These are phyloP conservation scores for Pythium aphanidermatum DNA, from an alignment of 352 stramenopile species.

Conservation along the genomic window DNA sequence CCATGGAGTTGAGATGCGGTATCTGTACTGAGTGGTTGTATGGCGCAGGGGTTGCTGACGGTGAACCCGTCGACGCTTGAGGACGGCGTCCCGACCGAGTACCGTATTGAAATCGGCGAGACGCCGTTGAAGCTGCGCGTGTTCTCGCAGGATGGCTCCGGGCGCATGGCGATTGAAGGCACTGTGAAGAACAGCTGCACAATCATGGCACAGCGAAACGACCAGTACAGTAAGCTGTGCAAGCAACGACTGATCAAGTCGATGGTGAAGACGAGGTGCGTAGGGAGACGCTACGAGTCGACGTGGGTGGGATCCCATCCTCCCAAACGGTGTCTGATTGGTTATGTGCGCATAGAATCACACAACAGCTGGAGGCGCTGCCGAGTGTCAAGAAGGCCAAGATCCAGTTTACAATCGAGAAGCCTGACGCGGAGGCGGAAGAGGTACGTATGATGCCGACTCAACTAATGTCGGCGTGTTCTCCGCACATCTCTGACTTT, in stretches of 20 bases:
- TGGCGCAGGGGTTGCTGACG: conserved; percentile 61
- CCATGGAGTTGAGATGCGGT: neutral
- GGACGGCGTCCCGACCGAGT: conserved; percentile 75
- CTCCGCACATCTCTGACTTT: neutral
- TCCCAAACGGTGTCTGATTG: no score
- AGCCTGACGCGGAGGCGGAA: conserved; percentile 53
- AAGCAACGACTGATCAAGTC: conserved; percentile 83
- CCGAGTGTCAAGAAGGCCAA: conserved; percentile 74
- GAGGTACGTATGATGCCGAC: conserved; percentile 33
- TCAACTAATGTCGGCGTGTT: neutral
- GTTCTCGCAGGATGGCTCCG: conserved; percentile 79
- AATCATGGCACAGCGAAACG: conserved; percentile 78
- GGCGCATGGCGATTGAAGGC: conserved; percentile 83
- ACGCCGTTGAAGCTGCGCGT: conserved; percentile 79
- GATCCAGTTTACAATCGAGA: conserved; percentile 83
- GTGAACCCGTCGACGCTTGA: conserved; percentile 74
- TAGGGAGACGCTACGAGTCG: conserved; percentile 7
- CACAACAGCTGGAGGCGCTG: conserved; percentile 65
- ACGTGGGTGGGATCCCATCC: no score
- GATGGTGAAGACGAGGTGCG: conserved; percentile 74
- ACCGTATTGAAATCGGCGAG: conserved; percentile 71
- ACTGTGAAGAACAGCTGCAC: conserved; percentile 84
- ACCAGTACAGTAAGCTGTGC: conserved; percentile 82
- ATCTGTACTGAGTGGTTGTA: neutral
- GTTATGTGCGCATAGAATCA: conserved; percentile 58